Evolutionary conservation across 2,329 filamentous ascomycete species (phyloP).

Genomic region (Botrytis tulipae): DNA sequence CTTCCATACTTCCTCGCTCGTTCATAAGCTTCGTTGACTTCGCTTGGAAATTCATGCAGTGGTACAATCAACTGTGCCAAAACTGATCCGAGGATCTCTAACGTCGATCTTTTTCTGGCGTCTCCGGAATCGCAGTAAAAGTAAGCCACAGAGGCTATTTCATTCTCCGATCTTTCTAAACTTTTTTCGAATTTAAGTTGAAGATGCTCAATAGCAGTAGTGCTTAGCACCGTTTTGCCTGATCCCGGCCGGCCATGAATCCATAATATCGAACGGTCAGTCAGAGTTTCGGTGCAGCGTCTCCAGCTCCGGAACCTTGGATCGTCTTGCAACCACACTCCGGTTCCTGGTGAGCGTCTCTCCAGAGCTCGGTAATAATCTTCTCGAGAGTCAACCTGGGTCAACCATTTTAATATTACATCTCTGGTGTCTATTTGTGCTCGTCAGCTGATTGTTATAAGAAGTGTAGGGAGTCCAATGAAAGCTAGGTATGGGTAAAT

Average conservation of each 20-base stretch:
- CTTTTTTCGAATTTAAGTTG: background rate
- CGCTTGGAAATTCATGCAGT: background rate
- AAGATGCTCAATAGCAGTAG: conserved; percentile 9
- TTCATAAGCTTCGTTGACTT: conserved; percentile 2
- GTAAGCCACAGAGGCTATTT: background rate
- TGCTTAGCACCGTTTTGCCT: conserved; percentile 14
- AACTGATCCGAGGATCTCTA: conserved; percentile 14
- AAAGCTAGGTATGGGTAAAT: background rate
- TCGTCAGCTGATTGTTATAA: background rate
- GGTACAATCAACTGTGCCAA: conserved; percentile 14
- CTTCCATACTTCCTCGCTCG: conserved; percentile 18
- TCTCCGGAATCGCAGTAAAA: conserved; percentile 18
- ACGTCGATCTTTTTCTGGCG: background rate
- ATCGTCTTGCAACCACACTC: conserved; percentile 6
- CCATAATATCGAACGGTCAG: background rate
- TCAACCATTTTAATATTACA: conserved; percentile 9
- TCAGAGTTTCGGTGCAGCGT: background rate
- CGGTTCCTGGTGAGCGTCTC: conserved; percentile 3
- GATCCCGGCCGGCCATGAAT: conserved; percentile 11
- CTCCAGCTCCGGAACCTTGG: background rate
- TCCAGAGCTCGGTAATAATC: conserved; percentile 14
- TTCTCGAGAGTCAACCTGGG: conserved; percentile 13
- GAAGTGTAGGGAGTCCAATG: too few species aligned
- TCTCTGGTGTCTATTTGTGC: conserved; percentile 3
- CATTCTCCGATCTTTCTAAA: background rate